Evolutionary conservation across 345 rosid species (phyloP).

Genomic region (Boechera stricta): DNA sequence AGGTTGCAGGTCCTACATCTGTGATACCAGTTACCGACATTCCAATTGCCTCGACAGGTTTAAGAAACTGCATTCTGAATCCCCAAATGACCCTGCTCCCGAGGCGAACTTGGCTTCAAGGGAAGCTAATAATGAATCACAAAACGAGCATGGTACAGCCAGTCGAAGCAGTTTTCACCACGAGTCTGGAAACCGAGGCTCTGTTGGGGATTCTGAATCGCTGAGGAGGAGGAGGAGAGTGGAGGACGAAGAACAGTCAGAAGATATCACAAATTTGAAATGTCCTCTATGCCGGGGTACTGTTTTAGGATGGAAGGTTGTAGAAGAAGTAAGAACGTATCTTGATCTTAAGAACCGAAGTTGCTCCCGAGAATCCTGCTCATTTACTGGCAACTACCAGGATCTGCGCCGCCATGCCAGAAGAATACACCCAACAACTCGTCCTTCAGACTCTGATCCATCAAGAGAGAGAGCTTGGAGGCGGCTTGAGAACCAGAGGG

Average conservation of each 20-base stretch:
- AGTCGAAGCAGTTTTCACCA: slow-evolving; percentile 25
- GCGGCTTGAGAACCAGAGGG: slow-evolving; percentile 78
- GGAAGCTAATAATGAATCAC: slow-evolving; percentile 40
- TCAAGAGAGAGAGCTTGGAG: slow-evolving; percentile 90
- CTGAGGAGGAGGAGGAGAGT: slow-evolving; percentile 49
- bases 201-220: slow-evolving; percentile 47
- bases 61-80: slow-evolving; percentile 64
- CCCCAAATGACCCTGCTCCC: slow-evolving; percentile 50
- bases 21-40: slow-evolving; percentile 92
- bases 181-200: slow-evolving; percentile 45
- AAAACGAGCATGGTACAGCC: slow-evolving; percentile 7
- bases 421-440: slow-evolving; percentile 73
- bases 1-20: slow-evolving; percentile 92
- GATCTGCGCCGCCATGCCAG: slow-evolving; percentile 90
- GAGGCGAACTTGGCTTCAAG: slow-evolving; percentile 51
- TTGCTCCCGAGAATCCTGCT: slow-evolving; percentile 86
- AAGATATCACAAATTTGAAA: slow-evolving; percentile 51
- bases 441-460: slow-evolving; percentile 87
- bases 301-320: slow-evolving; percentile 68
- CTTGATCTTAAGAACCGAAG: slow-evolving; percentile 75
- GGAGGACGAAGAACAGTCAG: slow-evolving; percentile 50
- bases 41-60: slow-evolving; percentile 90
- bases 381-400: slow-evolving; percentile 74
- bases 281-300: slow-evolving; percentile 91
- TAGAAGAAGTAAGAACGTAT: slow-evolving; percentile 77